Conservation (phyloP, 345 rosid species). For the Erodium maritimum region DNA sequence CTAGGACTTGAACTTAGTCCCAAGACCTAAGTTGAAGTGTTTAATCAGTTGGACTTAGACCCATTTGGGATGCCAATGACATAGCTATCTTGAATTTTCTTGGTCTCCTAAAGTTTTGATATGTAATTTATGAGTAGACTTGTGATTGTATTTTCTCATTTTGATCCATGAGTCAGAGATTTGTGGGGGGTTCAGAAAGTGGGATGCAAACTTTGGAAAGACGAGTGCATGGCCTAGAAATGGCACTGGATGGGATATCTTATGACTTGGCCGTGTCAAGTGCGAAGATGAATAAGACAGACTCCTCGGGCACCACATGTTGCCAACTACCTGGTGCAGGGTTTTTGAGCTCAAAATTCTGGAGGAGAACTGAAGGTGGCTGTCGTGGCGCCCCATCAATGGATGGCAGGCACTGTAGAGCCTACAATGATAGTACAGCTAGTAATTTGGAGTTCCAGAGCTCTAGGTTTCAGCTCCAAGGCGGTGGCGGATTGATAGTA, state of each 20-base stretch:
- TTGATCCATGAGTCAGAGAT: conserved; percentile 32
- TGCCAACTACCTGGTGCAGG: conserved; percentile 62
- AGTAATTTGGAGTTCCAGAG: conserved; percentile 28
- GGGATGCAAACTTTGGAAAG: conserved; percentile 81
- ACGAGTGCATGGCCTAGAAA: conserved; percentile 76
- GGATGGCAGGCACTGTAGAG: conserved; percentile 17
- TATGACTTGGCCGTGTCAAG: conserved; percentile 68
- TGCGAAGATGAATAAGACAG: conserved; percentile 54
- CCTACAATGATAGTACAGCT: conserved; percentile 20
- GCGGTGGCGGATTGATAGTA: conserved; percentile 47
- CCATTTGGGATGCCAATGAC: not conserved
- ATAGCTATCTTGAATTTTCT: not conserved
- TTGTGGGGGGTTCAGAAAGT: conserved; percentile 63
- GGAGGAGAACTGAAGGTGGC: conserved; percentile 52
- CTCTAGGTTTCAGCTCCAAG: conserved; percentile 36
- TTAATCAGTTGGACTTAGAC: too few relatives aligned
- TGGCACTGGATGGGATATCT: conserved; percentile 88
- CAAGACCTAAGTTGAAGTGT: too few relatives aligned
- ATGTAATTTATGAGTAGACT: not conserved
- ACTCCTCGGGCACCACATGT: conserved; percentile 41
- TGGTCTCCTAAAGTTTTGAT: not conserved
- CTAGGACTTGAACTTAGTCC: too few relatives aligned
- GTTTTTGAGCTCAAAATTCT: conserved; percentile 59
- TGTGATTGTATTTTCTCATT: conserved; percentile 2
- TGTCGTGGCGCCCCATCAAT: conserved; percentile 16